A percentile compares a stretch with the other conserved stretches of the same genome.
phyloP scores from a whole-genome alignment of 257 asterid species.

The Ophiorrhiza pumila region DNA sequence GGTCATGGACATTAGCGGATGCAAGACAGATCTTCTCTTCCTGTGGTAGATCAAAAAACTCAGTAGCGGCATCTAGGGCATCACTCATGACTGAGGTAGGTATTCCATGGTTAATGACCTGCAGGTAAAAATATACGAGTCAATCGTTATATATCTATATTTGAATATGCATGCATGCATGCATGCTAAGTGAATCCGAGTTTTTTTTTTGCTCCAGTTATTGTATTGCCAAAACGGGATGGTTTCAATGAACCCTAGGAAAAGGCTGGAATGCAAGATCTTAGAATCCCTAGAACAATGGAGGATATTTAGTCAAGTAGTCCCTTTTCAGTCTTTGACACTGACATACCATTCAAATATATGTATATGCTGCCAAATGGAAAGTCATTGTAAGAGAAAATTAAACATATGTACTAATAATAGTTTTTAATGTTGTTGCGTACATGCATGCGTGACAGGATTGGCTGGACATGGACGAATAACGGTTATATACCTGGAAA shows the following conservation, averaged over 20 bases:
- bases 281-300: neutral
- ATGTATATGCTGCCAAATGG: too few species aligned
- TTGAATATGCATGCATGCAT: constrained; percentile 23
- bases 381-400: too few species aligned
- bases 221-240: neutral
- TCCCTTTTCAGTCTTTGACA: neutral
- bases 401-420: too few species aligned
- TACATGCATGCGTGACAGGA: too few species aligned
- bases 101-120: constrained; percentile 69
- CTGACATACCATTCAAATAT: too few species aligned
- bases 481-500: constrained; percentile 23
- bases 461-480: too few species aligned
- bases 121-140: constrained; percentile 15
- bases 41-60: constrained; percentile 50
- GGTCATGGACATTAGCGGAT: constrained; percentile 41
- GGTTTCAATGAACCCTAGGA: neutral
- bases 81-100: constrained; percentile 33
- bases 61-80: constrained; percentile 48
- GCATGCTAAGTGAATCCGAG: neutral
- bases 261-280: neutral
- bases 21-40: constrained; percentile 45
- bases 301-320: neutral
- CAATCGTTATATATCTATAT: neutral
- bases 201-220: neutral
- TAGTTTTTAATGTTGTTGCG: too few species aligned